phyloP scores from a whole-genome alignment of 768 basidiomycete genomes.

The Cystofilobasidium macerans region DNA sequence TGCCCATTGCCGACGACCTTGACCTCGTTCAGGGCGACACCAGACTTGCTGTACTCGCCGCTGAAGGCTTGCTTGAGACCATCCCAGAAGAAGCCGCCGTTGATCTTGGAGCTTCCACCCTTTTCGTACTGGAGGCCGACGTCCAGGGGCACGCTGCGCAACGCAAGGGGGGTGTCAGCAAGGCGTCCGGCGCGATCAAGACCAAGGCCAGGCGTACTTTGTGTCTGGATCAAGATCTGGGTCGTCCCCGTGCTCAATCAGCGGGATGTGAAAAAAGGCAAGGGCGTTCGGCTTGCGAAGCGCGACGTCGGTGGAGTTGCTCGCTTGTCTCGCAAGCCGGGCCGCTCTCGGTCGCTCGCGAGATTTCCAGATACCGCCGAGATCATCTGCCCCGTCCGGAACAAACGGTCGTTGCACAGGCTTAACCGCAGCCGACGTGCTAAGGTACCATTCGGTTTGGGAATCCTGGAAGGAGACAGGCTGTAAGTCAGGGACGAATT shows the following conservation, averaged over 20 bases:
- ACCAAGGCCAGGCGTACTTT: neutral
- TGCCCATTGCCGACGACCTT: conserved; percentile 42
- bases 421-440: conserved; percentile 60
- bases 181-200: too few relatives aligned
- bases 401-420: conserved; percentile 71
- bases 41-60: conserved; percentile 42
- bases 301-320: conserved; percentile 31
- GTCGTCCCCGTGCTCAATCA: conserved; percentile 45
- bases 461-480: conserved; percentile 44
- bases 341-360: conserved; percentile 2
- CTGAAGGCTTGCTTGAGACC: conserved; percentile 62
- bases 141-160: conserved; percentile 57
- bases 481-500: neutral
- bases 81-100: conserved; percentile 73
- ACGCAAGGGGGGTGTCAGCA: too few relatives aligned
- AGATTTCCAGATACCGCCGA: conserved; percentile 51
- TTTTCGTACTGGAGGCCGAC: conserved; percentile 53
- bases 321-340: neutral
- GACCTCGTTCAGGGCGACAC: conserved; percentile 52
- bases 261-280: conserved; percentile 96
- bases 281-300: conserved; percentile 89
- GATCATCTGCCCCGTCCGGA: conserved; percentile 62
- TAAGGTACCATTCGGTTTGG: conserved; percentile 84
- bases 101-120: conserved; percentile 37
- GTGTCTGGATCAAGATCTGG: conserved; percentile 4